Percentiles rank a stretch among this genome's conserved stretches.
These are phyloP conservation scores for Microcos paniculata DNA, from an alignment of 345 rosid genomes.

Conservation along the genomic window DNA sequence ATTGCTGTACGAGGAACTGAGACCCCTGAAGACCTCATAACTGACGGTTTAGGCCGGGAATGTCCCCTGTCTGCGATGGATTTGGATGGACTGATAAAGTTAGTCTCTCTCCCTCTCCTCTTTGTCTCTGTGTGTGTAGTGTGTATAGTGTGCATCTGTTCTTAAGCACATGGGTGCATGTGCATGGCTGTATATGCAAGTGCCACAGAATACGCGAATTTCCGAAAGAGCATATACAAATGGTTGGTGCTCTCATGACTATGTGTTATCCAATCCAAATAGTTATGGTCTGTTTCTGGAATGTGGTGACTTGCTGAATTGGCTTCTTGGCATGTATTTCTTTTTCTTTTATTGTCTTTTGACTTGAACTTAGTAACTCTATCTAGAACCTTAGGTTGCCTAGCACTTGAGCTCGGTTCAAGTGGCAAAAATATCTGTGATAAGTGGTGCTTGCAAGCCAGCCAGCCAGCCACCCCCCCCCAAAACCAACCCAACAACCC, in stretches of 20 bases:
- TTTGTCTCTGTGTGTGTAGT: slow-evolving; percentile 7
- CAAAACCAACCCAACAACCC: too few species aligned
- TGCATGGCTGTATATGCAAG: neutral
- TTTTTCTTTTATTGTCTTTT: too few species aligned
- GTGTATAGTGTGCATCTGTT: neutral
- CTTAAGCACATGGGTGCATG: neutral
- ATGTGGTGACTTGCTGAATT: neutral
- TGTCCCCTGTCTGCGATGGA: slow-evolving; percentile 60
- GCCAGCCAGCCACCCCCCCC: too few species aligned
- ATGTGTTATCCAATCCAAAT: neutral
- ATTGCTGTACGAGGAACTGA: slow-evolving; percentile 92
- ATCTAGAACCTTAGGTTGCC: too few species aligned
- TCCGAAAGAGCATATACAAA: neutral
- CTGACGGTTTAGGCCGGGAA: slow-evolving; percentile 83
- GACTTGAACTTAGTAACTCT: too few species aligned
- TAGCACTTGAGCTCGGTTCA: too few species aligned
- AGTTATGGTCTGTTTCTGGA: neutral
- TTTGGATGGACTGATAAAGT: slow-evolving; percentile 77
- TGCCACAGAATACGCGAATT: neutral
- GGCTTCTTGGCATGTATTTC: too few species aligned
- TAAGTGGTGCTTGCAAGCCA: too few species aligned
- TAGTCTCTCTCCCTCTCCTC: slow-evolving; percentile 33
- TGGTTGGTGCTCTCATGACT: neutral
- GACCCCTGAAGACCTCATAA: slow-evolving; percentile 94
- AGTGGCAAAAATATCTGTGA: too few species aligned